phyloP scores from a whole-genome alignment of 2,329 filamentous ascomycete species.

The Colletotrichum gloeosporioides region DNA sequence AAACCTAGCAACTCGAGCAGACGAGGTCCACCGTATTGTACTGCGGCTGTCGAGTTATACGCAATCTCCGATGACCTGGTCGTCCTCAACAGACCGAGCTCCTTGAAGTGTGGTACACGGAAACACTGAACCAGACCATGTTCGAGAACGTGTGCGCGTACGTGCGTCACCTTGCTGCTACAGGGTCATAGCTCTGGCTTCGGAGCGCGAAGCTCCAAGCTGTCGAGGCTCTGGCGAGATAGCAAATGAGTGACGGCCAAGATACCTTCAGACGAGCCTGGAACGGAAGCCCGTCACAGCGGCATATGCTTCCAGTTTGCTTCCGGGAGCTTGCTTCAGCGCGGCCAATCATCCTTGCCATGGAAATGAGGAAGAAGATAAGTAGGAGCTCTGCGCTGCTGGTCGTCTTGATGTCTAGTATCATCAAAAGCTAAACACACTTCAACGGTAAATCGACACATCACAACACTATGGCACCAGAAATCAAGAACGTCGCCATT shows the following conservation, averaged over 20 bases:
- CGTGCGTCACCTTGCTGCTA: not conserved
- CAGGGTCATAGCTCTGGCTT: not conserved
- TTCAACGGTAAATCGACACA: not conserved
- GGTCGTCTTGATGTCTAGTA: not conserved
- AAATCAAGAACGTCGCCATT: conserved; percentile 42
- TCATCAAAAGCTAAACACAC: not conserved
- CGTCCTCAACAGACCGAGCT: not conserved
- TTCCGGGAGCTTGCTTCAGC: not conserved
- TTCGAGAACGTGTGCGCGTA: not conserved
- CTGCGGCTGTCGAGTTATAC: not conserved
- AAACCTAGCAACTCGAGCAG: not conserved
- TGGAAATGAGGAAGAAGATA: not conserved
- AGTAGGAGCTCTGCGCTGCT: not conserved
- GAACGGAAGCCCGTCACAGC: conserved; percentile 8
- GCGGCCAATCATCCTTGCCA: not conserved
- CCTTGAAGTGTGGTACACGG: not conserved
- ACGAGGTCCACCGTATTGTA: not conserved
- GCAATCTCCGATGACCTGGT: not conserved
- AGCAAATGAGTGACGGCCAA: not conserved
- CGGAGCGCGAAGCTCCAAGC: not conserved
- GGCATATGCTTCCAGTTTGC: not conserved
- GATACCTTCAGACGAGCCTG: conserved; percentile 1
- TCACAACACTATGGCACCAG: not conserved
- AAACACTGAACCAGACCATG: not conserved
- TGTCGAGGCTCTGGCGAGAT: not conserved